Base-by-base conservation (phyloP, 148 eudicot genomes). In the Polygonum maritimum region DNA sequence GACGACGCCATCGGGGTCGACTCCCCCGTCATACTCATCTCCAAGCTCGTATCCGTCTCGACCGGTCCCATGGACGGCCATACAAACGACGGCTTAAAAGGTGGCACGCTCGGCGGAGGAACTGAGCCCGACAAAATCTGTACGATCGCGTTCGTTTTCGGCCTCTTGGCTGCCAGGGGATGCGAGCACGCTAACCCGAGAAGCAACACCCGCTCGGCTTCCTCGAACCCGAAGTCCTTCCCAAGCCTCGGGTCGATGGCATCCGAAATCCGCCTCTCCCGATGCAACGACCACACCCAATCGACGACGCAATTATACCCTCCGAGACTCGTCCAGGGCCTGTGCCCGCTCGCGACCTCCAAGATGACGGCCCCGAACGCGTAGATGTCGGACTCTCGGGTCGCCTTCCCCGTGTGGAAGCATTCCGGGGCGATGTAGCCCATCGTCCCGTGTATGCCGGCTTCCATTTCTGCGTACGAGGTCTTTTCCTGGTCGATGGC, bases 401-500 rank as follows among this genome's bases (percentile, higher is more conserved):
- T 88, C 22, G 98, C 93, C 49, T 85, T 88, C 39, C 95, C 93
- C 0, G 97, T 91, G 86, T 84, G 89, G 79, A 91, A 84, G 82
- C 90, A 89, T 81, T 94, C 98, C 0, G 97, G 98, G 3, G 98
- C 97, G 1, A 94, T 89, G 84, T 91, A 94, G 2, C 98, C 98
- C 80, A 86, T 74, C 1, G 98, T 94, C 76, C 98, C 94, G 1
- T 77, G 81, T 0, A 91, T 85, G 2, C 93, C 93, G 3, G 62
- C 62, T 72, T 86, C 97, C 11, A 88, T 82, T 81, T 93, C 98
- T 0, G 87, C 85, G 67, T 87, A 89, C 0, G 90, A 87, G 63
- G 90, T 85, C 44, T 86, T 89, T 40, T 87, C 90, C 18, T 82
- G 87, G 78, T 91, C 98, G 3, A 94, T 71, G 67, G 95, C 95